Evolutionary conservation across 192 early-diverging fungal genomes (phyloP).

Genomic region (Rhizophagus clarus): DNA sequence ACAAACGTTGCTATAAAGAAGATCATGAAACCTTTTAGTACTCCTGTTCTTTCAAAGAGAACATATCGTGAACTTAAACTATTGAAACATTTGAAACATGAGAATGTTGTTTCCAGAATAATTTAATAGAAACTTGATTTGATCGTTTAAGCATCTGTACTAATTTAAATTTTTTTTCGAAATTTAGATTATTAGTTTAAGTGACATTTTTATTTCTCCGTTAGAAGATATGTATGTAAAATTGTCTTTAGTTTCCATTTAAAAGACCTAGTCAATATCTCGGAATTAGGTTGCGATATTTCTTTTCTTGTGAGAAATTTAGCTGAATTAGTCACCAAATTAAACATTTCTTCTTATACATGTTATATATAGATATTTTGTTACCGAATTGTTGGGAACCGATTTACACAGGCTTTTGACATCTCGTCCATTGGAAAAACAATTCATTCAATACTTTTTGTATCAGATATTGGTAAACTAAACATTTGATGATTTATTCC

Average conservation of each 20-base stretch:
- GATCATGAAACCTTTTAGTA: slow-evolving; percentile 93
- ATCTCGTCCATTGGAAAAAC: slow-evolving; percentile 88
- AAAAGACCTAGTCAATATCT: too few species aligned
- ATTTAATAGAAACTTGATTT: neutral
- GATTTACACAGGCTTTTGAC: slow-evolving; percentile 93
- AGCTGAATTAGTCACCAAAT: neutral
- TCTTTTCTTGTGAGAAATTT: too few species aligned
- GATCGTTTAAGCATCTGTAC: neutral
- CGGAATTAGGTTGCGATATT: too few species aligned
- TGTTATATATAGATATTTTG: slow-evolving; percentile 78
- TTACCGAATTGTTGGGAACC: slow-evolving; percentile 93
- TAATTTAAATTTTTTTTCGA: neutral
- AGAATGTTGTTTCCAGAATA: slow-evolving; percentile 67
- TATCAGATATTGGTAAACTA: slow-evolving; percentile 87
- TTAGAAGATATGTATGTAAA: slow-evolving; percentile 82
- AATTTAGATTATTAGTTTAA: slow-evolving; percentile 81
- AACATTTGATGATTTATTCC: neutral
- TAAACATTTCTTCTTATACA: neutral
- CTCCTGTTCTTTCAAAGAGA: slow-evolving; percentile 90
- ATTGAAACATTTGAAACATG: slow-evolving; percentile 89
- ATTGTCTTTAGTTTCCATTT: neutral
- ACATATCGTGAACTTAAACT: slow-evolving; percentile 95
- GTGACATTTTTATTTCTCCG: slow-evolving; percentile 92
- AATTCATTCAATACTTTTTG: slow-evolving; percentile 97
- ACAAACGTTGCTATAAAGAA: slow-evolving; percentile 94